A percentile compares a stretch with the other conserved stretches of the same genome.
Evolutionary conservation across 306 rosid species (phyloP).

Genomic region (Prosopis cineraria): DNA sequence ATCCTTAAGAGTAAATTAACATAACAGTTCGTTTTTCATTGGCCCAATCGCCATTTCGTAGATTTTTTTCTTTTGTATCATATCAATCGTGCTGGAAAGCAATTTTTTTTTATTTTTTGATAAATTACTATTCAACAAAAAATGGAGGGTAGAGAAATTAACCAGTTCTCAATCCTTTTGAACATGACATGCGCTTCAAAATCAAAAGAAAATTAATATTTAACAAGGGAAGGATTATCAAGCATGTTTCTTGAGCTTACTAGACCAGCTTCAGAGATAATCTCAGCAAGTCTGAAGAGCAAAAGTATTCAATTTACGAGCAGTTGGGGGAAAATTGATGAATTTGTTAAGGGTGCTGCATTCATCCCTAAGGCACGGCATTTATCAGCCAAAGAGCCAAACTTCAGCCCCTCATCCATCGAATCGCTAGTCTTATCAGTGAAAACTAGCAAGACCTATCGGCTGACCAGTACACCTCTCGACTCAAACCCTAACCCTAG

Average conservation of each 20-base stretch:
- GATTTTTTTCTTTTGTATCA: no score
- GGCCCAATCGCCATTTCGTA: no score
- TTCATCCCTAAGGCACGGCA: constrained; percentile 78
- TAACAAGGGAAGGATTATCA: background rate
- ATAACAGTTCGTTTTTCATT: no score
- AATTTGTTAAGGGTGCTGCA: constrained; percentile 67
- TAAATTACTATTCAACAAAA: no score
- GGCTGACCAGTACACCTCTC: no score
- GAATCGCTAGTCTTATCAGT: no score
- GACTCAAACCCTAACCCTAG: background rate
- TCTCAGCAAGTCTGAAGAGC: constrained; percentile 94
- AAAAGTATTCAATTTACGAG: constrained; percentile 67
- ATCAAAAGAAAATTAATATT: background rate
- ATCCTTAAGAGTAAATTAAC: background rate
- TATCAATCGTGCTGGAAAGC: no score
- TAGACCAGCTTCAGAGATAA: constrained; percentile 87
- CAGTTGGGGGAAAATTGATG: constrained; percentile 51
- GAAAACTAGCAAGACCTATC: no score
- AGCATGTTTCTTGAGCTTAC: constrained; percentile 76
- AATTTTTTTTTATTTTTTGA: no score
- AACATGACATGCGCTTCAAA: background rate
- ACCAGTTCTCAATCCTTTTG: background rate
- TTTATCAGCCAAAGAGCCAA: constrained; percentile 77
- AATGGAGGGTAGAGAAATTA: background rate
- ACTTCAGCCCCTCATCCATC: constrained; percentile 67